Evolutionary conservation across 768 basidiomycete genomes (phyloP), one percentile per base, ranked within the genome.

Genomic region (Leccinum arenicola): DNA sequence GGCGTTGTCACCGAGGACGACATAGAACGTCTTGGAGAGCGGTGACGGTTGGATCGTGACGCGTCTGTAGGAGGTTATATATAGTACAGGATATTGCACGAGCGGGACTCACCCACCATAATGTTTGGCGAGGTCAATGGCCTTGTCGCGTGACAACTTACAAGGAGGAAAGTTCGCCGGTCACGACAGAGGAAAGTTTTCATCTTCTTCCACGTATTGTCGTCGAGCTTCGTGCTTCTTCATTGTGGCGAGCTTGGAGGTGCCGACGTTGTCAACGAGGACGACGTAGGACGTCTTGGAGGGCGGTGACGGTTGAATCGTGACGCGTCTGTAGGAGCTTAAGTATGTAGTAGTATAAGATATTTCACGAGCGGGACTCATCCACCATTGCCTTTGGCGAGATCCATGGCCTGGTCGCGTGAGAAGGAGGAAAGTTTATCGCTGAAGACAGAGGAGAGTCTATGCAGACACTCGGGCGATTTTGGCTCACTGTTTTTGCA

Each of bases 321-420:
- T 27, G 27, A 27, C 27, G 27, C 27, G 27, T 27, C 27, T 97
- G 3, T 31, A n/a, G 50, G 11, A 35, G 49, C 12, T 29, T 4
- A 7, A n/a, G 40, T 43, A n/a, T 15, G 19, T 6, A n/a, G 33
- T 27, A 27, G 27, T 27, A 27, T 27, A 27, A 7, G 27, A 27
- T 27, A 27, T 27, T 27, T 27, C 7, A 27, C 27, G 27, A 27
- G 27, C 27, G 53, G 9, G 2, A 78, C 91, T 61, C 52, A 94
- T 95, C 87, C 95, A 65, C 94, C 94, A 68, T 86, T 94, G 5
- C 95, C 91, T 73, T 99, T 98, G 0, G 89, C 96, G 6, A 96
- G 73, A 65, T 96, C 94, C 25, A 78, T 70, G 1, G 92, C 88
- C 64, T 97, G 95, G 3, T 98, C 93, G 36, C 97, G 82, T 2